Evolutionary conservation across 2,329 filamentous ascomycete species (phyloP), one percentile per base, ranked within the genome.

Genomic region (Aschersonia sp.): DNA sequence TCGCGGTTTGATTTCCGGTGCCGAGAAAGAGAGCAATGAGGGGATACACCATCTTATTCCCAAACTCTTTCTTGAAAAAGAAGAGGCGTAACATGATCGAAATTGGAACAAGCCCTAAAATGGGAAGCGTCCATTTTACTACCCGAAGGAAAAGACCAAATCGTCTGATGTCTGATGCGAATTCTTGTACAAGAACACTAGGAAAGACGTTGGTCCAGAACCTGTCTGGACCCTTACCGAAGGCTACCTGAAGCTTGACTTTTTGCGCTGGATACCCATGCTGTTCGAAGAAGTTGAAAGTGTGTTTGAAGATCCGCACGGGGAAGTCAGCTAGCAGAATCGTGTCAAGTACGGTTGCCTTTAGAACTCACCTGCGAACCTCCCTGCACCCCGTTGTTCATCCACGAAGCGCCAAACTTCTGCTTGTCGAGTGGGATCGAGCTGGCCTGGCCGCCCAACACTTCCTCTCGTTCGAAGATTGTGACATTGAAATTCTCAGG

Each of bases 21-120:
- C 83, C 83, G 0, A 87, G 67, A 57, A 88, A 87, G 1, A 87
- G 66, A 0, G 83, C 83, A 33, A 86, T 75, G 59, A 87, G 75
- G 1, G 83, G 83, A 49, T 84, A 70, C 0, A 83, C 78, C 62
- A 87, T 80, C 37, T 78, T 79, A 56, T 87, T 80, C 12, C 75
- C 75, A 57, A 87, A 88, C 48, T 84, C 81, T 8, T 75, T 70
- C 48, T 71, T 80, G 63, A 87, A 87, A 49, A 77, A 66, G 61
- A 85, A 86, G 46, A 86, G 61, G 48, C 75, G 76, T 54, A 87
- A 69, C 59, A 87, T 72, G 35, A 78, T 62, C 50, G 76, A 79
- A 55, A 87, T 78, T 0, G 78, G 79, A 1, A 83, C 57, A 3
- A 83, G 60, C 0, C 75, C 77, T 44, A 82, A 70, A 33, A 81